Evolutionary conservation across 129 eudicot species (phyloP), one percentile per base, ranked within the genome.

Genomic region (Chrysanthemum seticuspe): DNA sequence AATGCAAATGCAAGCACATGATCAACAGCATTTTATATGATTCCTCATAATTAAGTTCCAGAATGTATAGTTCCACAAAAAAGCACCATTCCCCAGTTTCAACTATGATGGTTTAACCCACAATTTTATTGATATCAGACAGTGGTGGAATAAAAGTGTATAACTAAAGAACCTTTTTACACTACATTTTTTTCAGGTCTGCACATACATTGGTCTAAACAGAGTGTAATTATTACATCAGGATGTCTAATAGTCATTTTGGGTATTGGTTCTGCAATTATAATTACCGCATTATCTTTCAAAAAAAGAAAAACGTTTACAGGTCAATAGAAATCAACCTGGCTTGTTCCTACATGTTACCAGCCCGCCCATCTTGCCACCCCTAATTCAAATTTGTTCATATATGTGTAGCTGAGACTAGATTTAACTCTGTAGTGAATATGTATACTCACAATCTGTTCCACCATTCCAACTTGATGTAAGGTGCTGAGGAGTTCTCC

Each of bases 401-500:
- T 25, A 61, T 11, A 25, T 4, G 65, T 5, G 45, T 61, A 12
- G 7, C 7, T n/a, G 13, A 63, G 70, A 65, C 29, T 5, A 34
- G 15, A 56, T 36, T 15, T 15, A 69, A n/a, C 23, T 27, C 29
- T 4, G 25, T 29, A 59, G 44, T 74, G 56, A 31, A 69, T 51
- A 10, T 56, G 64, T 36, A n/a, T 16, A 84, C 98, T 94, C 63
- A 94, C 98, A 69, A 89, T 85, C 84, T 71, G 71, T 76, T 94
- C 96, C 47, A 94, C 97, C 92, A 94, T 82, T 44, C 98, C 98
- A 66, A 94, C 89, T 74, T 81, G 85, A 84, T 94, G 98, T 69
- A 94, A 84, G 77, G 96, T 94, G 82, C 90, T 94, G 19, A 94
- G 87, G 66, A 94, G 89, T 83, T 94, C 98, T 77, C 98, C 98